These are phyloP conservation scores for Hypoxylon rubiginosum DNA, from an alignment of 2,329 filamentous ascomycete species.

Conservation along the genomic window DNA sequence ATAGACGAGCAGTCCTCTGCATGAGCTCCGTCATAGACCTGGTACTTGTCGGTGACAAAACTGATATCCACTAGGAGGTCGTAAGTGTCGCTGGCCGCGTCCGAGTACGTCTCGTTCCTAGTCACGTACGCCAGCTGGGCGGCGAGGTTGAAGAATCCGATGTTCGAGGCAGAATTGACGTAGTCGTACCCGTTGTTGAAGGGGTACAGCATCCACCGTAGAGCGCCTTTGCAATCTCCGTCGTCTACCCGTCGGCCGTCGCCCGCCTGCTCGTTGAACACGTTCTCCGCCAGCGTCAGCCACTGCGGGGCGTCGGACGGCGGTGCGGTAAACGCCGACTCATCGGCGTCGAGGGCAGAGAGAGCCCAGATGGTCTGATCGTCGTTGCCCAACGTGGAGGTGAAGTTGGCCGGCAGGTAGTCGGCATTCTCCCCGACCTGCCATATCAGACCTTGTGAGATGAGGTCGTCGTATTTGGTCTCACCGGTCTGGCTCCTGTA, in stretches of 20 bases:
- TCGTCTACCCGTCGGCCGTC: conserved; percentile 60
- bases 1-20: conserved; percentile 57
- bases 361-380: conserved; percentile 74
- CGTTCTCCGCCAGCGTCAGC: conserved; percentile 71
- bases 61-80: conserved; percentile 60
- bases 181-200: conserved; percentile 66
- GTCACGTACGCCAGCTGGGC: conserved; percentile 73
- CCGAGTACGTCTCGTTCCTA: conserved; percentile 70
- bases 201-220: conserved; percentile 75
- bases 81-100: conserved; percentile 70
- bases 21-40: conserved; percentile 63
- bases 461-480: conserved; percentile 61
- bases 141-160: conserved; percentile 61
- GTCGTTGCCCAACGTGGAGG: conserved; percentile 60
- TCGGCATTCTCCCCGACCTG: conserved; percentile 59
- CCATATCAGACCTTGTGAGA: conserved; percentile 58
- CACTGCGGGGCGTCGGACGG: conserved; percentile 63
- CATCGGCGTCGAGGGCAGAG: conserved; percentile 71
- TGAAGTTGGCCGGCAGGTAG: conserved; percentile 60
- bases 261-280: conserved; percentile 71
- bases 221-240: conserved; percentile 67
- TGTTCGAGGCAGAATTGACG: conserved; percentile 60
- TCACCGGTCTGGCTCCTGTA: conserved; percentile 68
- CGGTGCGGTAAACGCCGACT: conserved; percentile 69
- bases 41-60: conserved; percentile 59